These are phyloP conservation scores for Flaveria linearis DNA, from an alignment of 129 eudicot species.

Conservation along the genomic window DNA sequence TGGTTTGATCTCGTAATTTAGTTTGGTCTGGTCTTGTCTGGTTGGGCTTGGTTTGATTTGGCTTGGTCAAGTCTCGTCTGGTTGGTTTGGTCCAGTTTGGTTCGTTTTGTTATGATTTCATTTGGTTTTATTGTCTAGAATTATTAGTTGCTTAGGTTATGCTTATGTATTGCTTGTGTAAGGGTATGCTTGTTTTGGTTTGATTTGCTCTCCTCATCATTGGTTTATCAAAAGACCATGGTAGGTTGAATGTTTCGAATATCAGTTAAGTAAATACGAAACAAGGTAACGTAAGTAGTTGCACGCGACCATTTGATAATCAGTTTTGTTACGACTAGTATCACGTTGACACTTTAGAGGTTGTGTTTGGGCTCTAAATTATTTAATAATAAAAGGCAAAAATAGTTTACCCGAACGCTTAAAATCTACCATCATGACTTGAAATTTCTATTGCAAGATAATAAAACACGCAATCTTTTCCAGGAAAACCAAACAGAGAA, in stretches of 20 bases:
- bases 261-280: not conserved
- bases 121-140: not conserved
- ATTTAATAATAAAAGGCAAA: not conserved
- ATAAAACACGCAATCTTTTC: constrained; percentile 3
- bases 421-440: not conserved
- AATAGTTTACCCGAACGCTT: not conserved
- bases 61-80: not conserved
- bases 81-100: not conserved
- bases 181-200: too few species aligned
- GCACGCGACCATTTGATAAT: not conserved
- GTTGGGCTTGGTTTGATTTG: not conserved
- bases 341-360: not conserved
- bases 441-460: not conserved
- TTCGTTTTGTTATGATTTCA: not conserved
- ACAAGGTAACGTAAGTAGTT: not conserved
- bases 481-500: constrained; percentile 66
- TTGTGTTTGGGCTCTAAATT: not conserved
- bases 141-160: too few species aligned
- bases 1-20: not conserved
- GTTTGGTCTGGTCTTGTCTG: not conserved
- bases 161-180: too few species aligned
- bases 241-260: not conserved
- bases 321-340: not conserved
- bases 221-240: not conserved
- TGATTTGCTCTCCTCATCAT: too few species aligned